These are phyloP conservation scores for Zea mays DNA, from an alignment of 176 grass and related monocot species.

Conservation along the genomic window Zm-B73-REFERENCE-NAM-5.0 NC_050098.1:7323001-7323500, in stretches of 20 bases:
- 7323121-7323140: constrained; percentile 36
- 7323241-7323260: constrained; percentile 18
- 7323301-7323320: background rate
- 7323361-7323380: no score
- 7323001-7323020: constrained; percentile 31
- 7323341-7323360: no score
- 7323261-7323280: constrained; percentile 32
- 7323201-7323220: constrained; percentile 35
- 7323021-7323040: constrained; percentile 11
- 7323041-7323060: constrained; percentile 67
- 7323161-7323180: constrained; percentile 24
- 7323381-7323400: no score
- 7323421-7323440: no score
- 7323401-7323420: no score
- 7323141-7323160: constrained; percentile 29
- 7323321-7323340: background rate
- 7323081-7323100: constrained; percentile 16
- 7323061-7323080: constrained; percentile 38
- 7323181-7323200: constrained; percentile 41
- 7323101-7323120: constrained; percentile 59
- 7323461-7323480: no score
- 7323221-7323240: constrained; percentile 34
- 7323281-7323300: constrained; percentile 26
- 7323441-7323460: no score
- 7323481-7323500: no score